phyloP scores from a whole-genome alignment of 2,329 filamentous ascomycete genomes.

The Furcasterigmium sp. region DNA sequence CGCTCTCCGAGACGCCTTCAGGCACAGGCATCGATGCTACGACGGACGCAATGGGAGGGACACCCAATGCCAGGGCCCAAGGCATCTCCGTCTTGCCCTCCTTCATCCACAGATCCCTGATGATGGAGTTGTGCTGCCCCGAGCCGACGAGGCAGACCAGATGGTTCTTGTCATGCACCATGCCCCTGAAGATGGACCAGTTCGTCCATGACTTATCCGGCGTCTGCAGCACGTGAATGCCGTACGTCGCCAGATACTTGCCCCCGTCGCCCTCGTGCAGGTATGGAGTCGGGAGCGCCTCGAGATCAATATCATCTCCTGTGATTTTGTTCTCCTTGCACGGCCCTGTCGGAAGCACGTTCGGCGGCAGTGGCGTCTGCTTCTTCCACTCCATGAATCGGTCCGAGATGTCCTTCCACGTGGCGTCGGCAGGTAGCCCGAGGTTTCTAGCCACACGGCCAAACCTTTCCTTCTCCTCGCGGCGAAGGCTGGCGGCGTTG shows the following conservation, averaged over 20 bases:
- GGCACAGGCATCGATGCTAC: constrained; percentile 43
- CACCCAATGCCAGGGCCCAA: constrained; percentile 41
- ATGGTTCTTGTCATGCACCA: constrained; percentile 38
- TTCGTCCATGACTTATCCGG: constrained; percentile 42
- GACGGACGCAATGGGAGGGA: constrained; percentile 43
- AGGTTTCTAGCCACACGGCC: constrained; percentile 36
- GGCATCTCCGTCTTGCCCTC: constrained; percentile 36
- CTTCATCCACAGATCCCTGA: constrained; percentile 40
- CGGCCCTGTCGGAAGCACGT: constrained; percentile 26
- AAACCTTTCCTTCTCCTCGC: constrained; percentile 23
- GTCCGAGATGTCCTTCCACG: constrained; percentile 31
- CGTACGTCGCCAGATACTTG: constrained; percentile 44
- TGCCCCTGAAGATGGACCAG: constrained; percentile 38
- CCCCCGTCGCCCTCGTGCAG: constrained; percentile 41
- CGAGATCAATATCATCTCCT: constrained; percentile 35
- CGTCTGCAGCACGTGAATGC: constrained; percentile 39
- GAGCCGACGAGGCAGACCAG: constrained; percentile 34
- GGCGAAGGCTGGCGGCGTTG: constrained; percentile 31
- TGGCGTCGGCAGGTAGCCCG: constrained; percentile 29
- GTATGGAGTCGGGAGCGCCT: constrained; percentile 31
- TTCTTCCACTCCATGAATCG: constrained; percentile 3
- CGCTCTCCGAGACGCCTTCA: constrained; percentile 39
- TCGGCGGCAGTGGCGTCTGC: background rate
- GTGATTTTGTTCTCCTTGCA: constrained; percentile 36
- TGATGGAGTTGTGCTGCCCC: constrained; percentile 41